A percentile compares a stretch with the other conserved stretches of the same genome.
These are phyloP conservation scores for Amanita jacksonii DNA, from an alignment of 768 basidiomycete species.

Conservation along the genomic window DNA sequence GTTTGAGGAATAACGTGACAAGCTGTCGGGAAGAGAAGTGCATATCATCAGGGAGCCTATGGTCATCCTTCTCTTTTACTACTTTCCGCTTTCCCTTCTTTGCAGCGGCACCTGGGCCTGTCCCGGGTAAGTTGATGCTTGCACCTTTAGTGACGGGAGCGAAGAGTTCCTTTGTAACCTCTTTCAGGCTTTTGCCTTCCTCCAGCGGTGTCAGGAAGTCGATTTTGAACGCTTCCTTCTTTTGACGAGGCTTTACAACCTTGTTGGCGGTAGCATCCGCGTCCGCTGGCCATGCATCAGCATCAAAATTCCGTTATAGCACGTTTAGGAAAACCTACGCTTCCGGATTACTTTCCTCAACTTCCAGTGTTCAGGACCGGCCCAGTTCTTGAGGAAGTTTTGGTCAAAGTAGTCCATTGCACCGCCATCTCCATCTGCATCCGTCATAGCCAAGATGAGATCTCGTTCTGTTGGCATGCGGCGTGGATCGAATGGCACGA, in stretches of 20 bases:
- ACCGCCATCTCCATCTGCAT: slow-evolving; percentile 42
- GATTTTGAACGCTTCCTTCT: slow-evolving; percentile 78
- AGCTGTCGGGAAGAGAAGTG: slow-evolving; percentile 90
- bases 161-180: slow-evolving; percentile 63
- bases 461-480: slow-evolving; percentile 68
- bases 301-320: not conserved
- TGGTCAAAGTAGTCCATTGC: slow-evolving; percentile 88
- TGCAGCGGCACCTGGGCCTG: slow-evolving; percentile 29
- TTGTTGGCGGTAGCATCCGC: slow-evolving; percentile 31
- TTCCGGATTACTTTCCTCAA: slow-evolving; percentile 70
- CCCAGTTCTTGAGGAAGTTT: slow-evolving; percentile 88
- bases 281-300: slow-evolving; percentile 12
- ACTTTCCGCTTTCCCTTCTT: slow-evolving; percentile 39
- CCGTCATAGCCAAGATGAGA: slow-evolving; percentile 79
- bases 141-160: slow-evolving; percentile 64
- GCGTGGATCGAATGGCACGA: slow-evolving; percentile 81
- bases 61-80: slow-evolving; percentile 47
- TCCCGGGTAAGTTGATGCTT: slow-evolving; percentile 58
- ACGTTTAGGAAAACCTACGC: slow-evolving; percentile 41
- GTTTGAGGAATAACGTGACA: slow-evolving; percentile 90
- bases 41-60: slow-evolving; percentile 91
- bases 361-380: slow-evolving; percentile 99
- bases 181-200: slow-evolving; percentile 50
- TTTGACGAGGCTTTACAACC: slow-evolving; percentile 45
- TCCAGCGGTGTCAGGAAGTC: slow-evolving; percentile 59